Evolutionary conservation across 169 alveolate genomes (phyloP), one percentile per base, ranked within the genome.

Genomic region (Cystoisospora suis): DNA sequence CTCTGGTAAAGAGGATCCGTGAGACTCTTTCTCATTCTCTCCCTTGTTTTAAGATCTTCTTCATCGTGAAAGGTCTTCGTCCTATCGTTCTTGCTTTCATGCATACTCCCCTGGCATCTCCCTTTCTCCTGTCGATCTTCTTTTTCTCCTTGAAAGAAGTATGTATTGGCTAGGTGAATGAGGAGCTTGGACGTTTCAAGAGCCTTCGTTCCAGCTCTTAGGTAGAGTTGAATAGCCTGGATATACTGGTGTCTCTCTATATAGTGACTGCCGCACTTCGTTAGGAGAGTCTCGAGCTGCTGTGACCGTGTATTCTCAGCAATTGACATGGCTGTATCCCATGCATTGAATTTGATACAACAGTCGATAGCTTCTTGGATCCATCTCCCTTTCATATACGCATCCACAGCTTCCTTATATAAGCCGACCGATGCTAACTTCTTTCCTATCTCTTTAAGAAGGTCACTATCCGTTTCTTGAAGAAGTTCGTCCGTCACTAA

Each of bases 251-350:
- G 44, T 81, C 83, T 83, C 49, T 81, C 93, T 0, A 92, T 81
- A 32, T 85, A 80, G 59, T 85, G 91, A 86, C 83, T 79, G 36
- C 98, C 98, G 88, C 96, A 97, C 93, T 96, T 94, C 29, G 95
- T 91, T 61, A 97, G 94, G n/a, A 97, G 93, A 32, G 95, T 96
- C 91, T 97, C 99, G 75, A 97, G 95, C 94, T 96, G 96, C 77
- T 95, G 95, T 90, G 96, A 95, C 85, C 96, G 95, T 70, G 96
- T 95, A 88, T 96, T 90, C 94, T 96, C 98, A 29, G 99, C 98
- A 38, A 97, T 91, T 77, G 96, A 97, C 0, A 96, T 96, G 9
- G 99, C 99, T 89, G 94, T 87, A 93, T 96, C 96, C 98, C 99
- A 97, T 81, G 96, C 95, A 90, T 97, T 97, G 75, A 97, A 94